phyloP scores from a whole-genome alignment of 345 rosid genomes.

The Gynandropsis gynandra region DNA sequence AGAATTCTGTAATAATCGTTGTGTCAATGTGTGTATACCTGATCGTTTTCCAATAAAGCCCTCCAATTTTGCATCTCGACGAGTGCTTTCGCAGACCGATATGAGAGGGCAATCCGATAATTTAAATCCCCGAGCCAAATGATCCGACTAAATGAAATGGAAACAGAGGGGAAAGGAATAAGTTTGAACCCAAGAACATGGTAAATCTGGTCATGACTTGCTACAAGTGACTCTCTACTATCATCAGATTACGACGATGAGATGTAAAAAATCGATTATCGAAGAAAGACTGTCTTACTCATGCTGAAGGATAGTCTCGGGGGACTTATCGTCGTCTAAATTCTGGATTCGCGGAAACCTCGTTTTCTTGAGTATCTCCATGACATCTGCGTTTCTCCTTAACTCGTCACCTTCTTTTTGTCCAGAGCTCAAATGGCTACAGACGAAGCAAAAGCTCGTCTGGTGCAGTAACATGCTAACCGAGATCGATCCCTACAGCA shows the following conservation, averaged over 20 bases:
- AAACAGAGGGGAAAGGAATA: slow-evolving; percentile 3
- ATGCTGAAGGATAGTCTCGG: slow-evolving; percentile 88
- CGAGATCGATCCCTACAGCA: slow-evolving; percentile 87
- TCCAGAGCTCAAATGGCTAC: slow-evolving; percentile 32
- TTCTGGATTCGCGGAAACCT: slow-evolving; percentile 62
- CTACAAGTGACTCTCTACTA: too few relatives aligned
- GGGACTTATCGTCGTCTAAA: slow-evolving; percentile 63
- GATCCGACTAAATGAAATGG: slow-evolving; percentile 73
- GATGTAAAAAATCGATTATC: background rate
- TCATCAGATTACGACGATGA: too few relatives aligned
- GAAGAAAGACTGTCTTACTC: slow-evolving; percentile 54
- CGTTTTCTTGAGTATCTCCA: slow-evolving; percentile 33
- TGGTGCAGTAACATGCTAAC: slow-evolving; percentile 84
- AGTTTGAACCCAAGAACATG: background rate
- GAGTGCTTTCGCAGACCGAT: slow-evolving; percentile 96
- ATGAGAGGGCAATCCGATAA: slow-evolving; percentile 91
- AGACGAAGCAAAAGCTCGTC: slow-evolving; percentile 35
- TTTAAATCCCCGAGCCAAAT: slow-evolving; percentile 98
- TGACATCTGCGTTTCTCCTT: slow-evolving; percentile 32
- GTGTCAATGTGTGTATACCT: slow-evolving; percentile 35
- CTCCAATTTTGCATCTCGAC: slow-evolving; percentile 99
- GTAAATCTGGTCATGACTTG: background rate
- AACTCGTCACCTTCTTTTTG: slow-evolving; percentile 35
- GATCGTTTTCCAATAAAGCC: slow-evolving; percentile 88
- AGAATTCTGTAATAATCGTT: background rate